Base-by-base conservation (phyloP, 441 rosid species). In the Macaranga tanarius region DNA sequence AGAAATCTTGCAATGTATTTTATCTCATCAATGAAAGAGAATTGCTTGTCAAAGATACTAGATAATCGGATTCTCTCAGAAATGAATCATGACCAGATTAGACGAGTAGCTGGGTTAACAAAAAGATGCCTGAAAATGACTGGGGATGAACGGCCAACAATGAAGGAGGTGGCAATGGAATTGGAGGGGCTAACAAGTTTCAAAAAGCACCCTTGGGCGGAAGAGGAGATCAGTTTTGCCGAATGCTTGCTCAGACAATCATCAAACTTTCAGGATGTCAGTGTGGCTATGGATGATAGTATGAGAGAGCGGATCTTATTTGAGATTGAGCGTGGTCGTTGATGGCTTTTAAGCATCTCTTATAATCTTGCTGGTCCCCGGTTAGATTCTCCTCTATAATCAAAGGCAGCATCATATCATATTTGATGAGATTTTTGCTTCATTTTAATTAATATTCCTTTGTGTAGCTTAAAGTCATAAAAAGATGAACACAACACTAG, bases 1-100 rank as follows among this genome's bases (percentile, higher is more conserved):
- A 65, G 81, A 54, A 78, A 67, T 15, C 67, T 80, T 0, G 79
- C 77, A 38, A 42, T 75, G 65, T 63, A 76, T 55, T 80, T 82
- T 54, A 22, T 82, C n/a, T 51, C 65, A 38, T 70, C 76, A 3
- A 47, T 79, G 76, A 79, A 81, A 73, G 67, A 79, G 38, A 64
- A 64, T 5, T 23, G 68, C 34, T 19, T 64, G 11, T 22, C 34
- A 45, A 64, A 44, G 31, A 64, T 64, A 20, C 7, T 45, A 52
- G 54, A 64, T 51, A 22, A 45, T 23, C 51, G n/a, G 54, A 16
- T 64, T 44, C 6, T 64, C 17, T 52, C 10, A 23, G 52, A 64
- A 64, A 23, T 44, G 54, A 44, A 64, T 1, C 16, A 16, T 22
- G 34, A 64, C 17, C 51, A 44, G 26, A 28, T 64, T 10, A 22